Evolutionary conservation across 257 asterid species (phyloP), one percentile per base, ranked within the genome.

Genomic region (Petunia axillaris): DNA sequence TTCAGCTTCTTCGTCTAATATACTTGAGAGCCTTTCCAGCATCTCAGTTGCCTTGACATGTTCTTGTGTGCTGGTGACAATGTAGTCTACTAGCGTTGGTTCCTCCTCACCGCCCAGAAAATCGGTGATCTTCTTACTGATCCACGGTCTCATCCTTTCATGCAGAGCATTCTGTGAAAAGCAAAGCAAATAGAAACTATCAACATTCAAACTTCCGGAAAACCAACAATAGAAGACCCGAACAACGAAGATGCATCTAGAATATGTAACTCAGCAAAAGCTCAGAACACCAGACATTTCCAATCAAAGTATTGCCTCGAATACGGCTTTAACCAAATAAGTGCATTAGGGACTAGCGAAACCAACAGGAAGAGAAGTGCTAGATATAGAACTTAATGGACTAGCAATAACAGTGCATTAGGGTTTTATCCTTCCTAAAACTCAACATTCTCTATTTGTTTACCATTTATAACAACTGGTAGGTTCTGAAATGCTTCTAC

Each of bases 1-100:
- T 85, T 96, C 99, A 38, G 99, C 99, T 87, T 96, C 99, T 53
- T 96, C 99, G 25, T 96, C 99, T 88, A 96, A 83, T 84, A 96
- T 94, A 62, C 91, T 80, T 77, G 91, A 98, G 80, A 96, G 98
- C 81, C 97, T 93, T 79, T 94, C 94, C 82, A 96, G 93, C 99
- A 96, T 96, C 89, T 93, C 98, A 16, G 86, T 52, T 75, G 97
- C 99, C 81, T 87, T 88, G 11, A 94, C 98, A 81, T 96, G 99
- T 83, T 96, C 98, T 79, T 89, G 91, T 57, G 98, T 94, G 88
- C 97, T 94, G 16, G 98, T 90, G 62, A 96, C 90, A 4, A 96
- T 91, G 86, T 92, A 94, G 82, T 93, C 98, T 77, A 96, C 98
- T 79, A 96, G 91, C 0, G 98, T 86, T 43, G 87, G 93, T 81